A percentile compares a stretch with the other conserved stretches of the same genome.
phyloP scores from a whole-genome alignment of 2,329 filamentous ascomycete species.

The Chaetomiaceae sp. region DNA sequence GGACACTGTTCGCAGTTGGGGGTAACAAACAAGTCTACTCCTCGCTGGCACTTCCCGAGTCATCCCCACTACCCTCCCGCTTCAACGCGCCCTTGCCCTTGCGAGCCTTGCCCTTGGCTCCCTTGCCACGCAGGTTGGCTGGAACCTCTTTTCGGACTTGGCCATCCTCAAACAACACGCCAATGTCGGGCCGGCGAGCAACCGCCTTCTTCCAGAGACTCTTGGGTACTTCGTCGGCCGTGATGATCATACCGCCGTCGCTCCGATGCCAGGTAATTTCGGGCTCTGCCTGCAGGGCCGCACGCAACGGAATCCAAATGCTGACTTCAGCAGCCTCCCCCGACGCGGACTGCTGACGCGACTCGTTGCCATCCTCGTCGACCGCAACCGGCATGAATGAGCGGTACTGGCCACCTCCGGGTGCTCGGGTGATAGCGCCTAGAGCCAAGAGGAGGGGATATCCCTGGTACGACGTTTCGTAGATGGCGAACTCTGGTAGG shows the following conservation, averaged over 20 bases:
- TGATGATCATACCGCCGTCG: conserved; percentile 35
- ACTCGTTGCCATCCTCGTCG: conserved; percentile 25
- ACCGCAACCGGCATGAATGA: conserved; percentile 31
- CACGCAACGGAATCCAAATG: conserved; percentile 38
- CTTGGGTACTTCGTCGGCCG: conserved; percentile 32
- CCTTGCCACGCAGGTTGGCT: conserved; percentile 37
- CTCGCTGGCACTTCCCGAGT: conserved; percentile 31
- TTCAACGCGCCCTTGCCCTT: conserved; percentile 31
- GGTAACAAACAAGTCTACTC: conserved; percentile 18
- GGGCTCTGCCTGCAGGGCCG: conserved; percentile 31
- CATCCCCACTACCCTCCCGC: conserved; percentile 29
- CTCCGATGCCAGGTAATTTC: conserved; percentile 36
- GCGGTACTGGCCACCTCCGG: conserved; percentile 33
- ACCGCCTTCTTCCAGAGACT: conserved; percentile 39
- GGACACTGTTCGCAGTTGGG: too few relatives aligned
- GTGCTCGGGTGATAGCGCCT: conserved; percentile 37
- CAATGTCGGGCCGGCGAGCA: conserved; percentile 38
- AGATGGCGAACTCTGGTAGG: conserved; percentile 39
- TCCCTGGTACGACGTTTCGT: conserved; percentile 42
- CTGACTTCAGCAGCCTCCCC: conserved; percentile 37
- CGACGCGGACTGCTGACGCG: conserved; percentile 20
- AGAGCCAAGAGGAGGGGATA: conserved; percentile 40
- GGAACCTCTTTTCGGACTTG: conserved; percentile 41
- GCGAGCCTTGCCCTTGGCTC: conserved; percentile 37
- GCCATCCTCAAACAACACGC: conserved; percentile 40